Evolutionary conservation across 352 stramenopile species (phyloP), one percentile per base, ranked within the genome.

Genomic region (Phytophthora pseudosyringae): DNA sequence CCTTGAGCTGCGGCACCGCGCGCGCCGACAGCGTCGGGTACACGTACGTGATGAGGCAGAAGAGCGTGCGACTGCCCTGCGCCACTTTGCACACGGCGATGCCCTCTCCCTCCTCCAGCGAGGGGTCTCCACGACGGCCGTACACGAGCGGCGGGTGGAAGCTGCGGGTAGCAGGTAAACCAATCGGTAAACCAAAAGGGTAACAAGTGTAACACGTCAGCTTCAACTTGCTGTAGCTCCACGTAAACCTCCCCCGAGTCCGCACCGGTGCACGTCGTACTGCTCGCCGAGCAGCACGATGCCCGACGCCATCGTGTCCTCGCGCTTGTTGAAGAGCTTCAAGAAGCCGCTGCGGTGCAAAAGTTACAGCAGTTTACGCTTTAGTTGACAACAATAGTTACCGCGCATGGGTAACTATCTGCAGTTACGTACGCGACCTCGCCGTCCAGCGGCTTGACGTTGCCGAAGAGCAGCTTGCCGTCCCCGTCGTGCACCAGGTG

Each of bases 91-190:
- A 93, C 36, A 91, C 71, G 9, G 80, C 81, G 43, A 94, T 83
- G 36, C 86, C 86, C 39, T 94, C 83, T 52, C 82, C 75, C 26
- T 94, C 83, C 29, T 90, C 83, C 11, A 74, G 53, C 13, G 76
- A 67, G 4, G 86, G 79, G 29, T 94, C 81, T 15, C 86, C 86
- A 21, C 78, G 80, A 52, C 86, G 83, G 0, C 86, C 86, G 57
- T 94, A 94, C 21, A 91, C 79, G 12, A 94, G 73, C 38, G 86
- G 86, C 16, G 83, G 83, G 47, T 93, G 86, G 67, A 90, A 94
- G 5, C 83, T 91, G 57, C 26, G 21, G 21, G 21, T 21, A 53
- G 28, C 21, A 50, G 26, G 16, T 21, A 53, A 47, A 41, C 4
- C 10, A 61, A 50, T 8, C 18, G 2, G 18, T 48, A 48, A 59